Base-by-base conservation (phyloP, 2,329 filamentous ascomycete species). In the Aspergillus fumigatiaffinis region DNA sequence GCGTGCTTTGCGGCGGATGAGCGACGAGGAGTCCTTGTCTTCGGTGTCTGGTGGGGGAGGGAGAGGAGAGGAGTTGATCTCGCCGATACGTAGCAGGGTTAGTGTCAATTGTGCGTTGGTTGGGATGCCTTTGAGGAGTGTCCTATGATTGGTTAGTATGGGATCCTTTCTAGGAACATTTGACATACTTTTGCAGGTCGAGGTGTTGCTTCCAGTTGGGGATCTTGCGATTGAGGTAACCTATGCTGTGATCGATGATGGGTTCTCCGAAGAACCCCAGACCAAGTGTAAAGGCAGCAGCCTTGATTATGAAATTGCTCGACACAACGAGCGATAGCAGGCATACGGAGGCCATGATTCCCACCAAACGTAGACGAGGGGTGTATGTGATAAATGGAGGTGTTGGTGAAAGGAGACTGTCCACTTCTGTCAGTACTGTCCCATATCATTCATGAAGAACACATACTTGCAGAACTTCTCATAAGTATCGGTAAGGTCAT, bases 41-140 rank as follows among this genome's bases (percentile, higher is more conserved):
- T 68, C 60, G 10, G 78, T 71, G 14, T 70, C 71, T 7, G 84
- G 84, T 21, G 82, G 81, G 17, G 84, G 86, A 0, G 90, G 90
- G 0, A 95, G 74, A 0, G 91, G 91, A 0, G 89, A 87, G 62
- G 90, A 89, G 74, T 92, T 92, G 20, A 85, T 85, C 73, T 95
- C 91, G 46, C 91, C 90, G 29, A 93, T 86, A 8, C 91, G 88
- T 8, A 95, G 84, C 1, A 95, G 80, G 0, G 91, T 94, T 32
- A 95, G 79, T 0, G 91, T 87, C 20, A 95, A 84, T 68, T 96
- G 91, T 2, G 90, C 90, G 67, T 95, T 94, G 1, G 90, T 96
- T 0, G 91, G 91, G 0, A 94, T 87, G 2, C 90, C 89, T 68
- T 88, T 89, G 53, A 96, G 83, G 1, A 94, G 72, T 0, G 88